Base-by-base conservation (phyloP, 2,329 filamentous ascomycete genomes). In the Rutstroemia sp. region DNA sequence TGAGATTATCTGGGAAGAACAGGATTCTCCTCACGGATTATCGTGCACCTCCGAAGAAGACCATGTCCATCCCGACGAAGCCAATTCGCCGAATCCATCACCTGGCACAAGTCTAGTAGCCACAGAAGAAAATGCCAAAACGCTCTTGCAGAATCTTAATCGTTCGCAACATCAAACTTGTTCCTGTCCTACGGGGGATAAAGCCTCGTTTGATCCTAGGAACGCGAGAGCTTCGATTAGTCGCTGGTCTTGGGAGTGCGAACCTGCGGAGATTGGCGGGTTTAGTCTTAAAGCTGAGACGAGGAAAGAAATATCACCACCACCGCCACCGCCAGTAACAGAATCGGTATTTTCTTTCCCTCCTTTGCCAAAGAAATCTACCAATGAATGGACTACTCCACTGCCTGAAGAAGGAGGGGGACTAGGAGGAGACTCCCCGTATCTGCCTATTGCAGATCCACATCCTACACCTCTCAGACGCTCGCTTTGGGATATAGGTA, bases 361-460 rank as follows among this genome's bases (percentile, higher is more conserved):
- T 19, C 60, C 64, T 14, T 45, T 68, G 2, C 58, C 58, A 9
- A 61, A 65, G 34, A 67, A 64, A 50, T 44, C 49, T 5, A 67
- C 65, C 6, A 60, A 27, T 23, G 65, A 67, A 17, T 67, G 65
- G 65, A 55, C 58, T 34, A 63, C 61, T 10, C 65, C 65, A 8
- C 61, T 68, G 16, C 65, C 65, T 5, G 61, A 61, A 27, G 63
- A 66, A 12, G 47, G 56, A 21, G 46, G 16, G 10, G 46, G 51
- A 40, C 47, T 40, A 10, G n/a, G 48, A 4, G 17, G 42, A 51
- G 38, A 51, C 16, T 50, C 58, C 7, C 9, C 21, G 9, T 8
- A 25, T 10, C 36, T 55, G 9, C 19, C 16, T 12, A n/a, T 30
- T 4, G 14, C 51, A 2, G 9, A 25, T 30, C 23, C 40, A 46